Evolutionary conservation across 2,329 filamentous ascomycete species (phyloP).

Genomic region (Pyricularia grisea): DNA sequence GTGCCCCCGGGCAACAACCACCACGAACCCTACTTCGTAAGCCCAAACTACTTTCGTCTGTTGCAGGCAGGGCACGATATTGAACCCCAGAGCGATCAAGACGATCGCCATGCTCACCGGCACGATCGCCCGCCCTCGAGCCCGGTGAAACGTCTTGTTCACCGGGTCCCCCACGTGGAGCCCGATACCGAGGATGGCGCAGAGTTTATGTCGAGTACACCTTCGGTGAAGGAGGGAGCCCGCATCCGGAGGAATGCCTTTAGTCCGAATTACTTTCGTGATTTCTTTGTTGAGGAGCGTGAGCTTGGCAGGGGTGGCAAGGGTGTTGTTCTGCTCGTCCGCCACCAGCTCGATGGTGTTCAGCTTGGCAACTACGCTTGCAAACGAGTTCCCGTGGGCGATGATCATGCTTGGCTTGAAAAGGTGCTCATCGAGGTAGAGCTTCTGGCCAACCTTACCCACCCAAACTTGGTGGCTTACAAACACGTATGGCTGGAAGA

Average conservation of each 20-base stretch:
- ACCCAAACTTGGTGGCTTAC: conserved; percentile 93
- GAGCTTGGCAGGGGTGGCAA: conserved; percentile 86
- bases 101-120: conserved; percentile 41
- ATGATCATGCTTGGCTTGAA: conserved; percentile 91
- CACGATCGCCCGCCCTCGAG: conserved; percentile 36
- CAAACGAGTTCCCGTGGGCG: conserved; percentile 90
- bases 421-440: conserved; percentile 92
- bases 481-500: conserved; percentile 97
- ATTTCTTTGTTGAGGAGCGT: conserved; percentile 83
- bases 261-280: conserved; percentile 84
- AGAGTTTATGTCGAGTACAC: conserved; percentile 45
- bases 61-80: conserved; percentile 49
- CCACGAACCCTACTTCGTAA: conserved; percentile 52
- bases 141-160: conserved; percentile 43
- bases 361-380: conserved; percentile 66
- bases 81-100: conserved; percentile 24
- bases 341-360: conserved; percentile 84
- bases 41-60: conserved; percentile 93
- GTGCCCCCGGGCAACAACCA: conserved; percentile 26
- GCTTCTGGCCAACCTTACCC: conserved; percentile 80
- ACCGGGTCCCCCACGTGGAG: conserved; percentile 26
- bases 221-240: conserved; percentile 38
- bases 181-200: conserved; percentile 22
- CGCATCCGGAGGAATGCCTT: conserved; percentile 83
- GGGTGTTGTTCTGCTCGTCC: conserved; percentile 88